Base-by-base conservation (phyloP, 2,329 filamentous ascomycete species). In the Fusarium falciforme region DNA sequence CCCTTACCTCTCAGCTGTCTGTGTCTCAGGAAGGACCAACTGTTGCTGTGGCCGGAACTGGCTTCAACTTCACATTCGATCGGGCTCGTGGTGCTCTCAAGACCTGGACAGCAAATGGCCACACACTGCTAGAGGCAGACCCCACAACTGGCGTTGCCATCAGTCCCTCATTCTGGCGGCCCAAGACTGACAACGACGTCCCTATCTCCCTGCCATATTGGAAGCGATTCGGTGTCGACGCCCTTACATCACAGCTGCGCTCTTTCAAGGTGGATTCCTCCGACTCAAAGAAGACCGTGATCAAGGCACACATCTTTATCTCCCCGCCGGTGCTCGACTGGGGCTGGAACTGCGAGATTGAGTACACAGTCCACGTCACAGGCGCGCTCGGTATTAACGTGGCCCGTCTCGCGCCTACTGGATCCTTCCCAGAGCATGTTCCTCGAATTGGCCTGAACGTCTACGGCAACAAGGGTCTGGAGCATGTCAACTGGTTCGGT, bases 151-250 rank as follows among this genome's bases (percentile, higher is more conserved):
- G 79, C 9, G 79, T 81, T 5, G 85, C 83, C 25, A 79, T 86
- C 17, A 75, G 80, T 10, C 85, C 88, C 2, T 83, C 85, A 7
- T 89, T 93, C 81, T 93, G 90, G 87, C 89, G 91, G 6, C 89
- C 91, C 0, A 86, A 87, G 16, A 93, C 91, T 0, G 89, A 93
- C 79, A 93, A 93, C 75, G 91, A 93, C 76, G 82, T 84, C 0
- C 85, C 88, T 0, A 77, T 81, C 17, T 87, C 89, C 12, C 84
- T 88, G 5, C 86, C 85, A 6, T 89, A 92, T 73, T 93, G 91
- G 91, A 82, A 85, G 52, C 83, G 85, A 20, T 87, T 86, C 60
- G 87, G 87, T 0, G 82, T 89, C 9, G 81, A 89, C 65, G 76
- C 76, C 2, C 78, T 89, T 31, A 85, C 84, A 3, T 84, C 83